A percentile compares a stretch with the other conserved stretches of the same genome.
These are phyloP conservation scores for Cryphonectria nitschkei DNA, from an alignment of 2,329 filamentous ascomycete species.

Conservation along the genomic window DNA sequence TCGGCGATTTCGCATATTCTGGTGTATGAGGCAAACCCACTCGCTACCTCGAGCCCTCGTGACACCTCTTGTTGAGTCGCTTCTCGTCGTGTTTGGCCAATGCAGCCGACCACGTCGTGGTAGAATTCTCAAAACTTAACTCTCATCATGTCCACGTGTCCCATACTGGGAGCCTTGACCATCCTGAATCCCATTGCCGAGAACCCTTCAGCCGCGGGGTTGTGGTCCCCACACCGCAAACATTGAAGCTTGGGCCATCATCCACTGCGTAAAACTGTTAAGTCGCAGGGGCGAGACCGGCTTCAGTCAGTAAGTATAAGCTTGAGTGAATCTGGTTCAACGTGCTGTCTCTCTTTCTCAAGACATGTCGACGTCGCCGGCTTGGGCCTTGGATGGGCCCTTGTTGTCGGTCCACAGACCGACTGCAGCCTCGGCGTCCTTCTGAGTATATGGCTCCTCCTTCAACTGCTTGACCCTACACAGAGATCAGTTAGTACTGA, in stretches of 20 bases:
- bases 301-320: neutral
- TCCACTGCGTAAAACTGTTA: neutral
- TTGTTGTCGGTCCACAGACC: slow-evolving; percentile 74
- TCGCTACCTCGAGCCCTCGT: neutral
- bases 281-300: neutral
- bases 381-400: slow-evolving; percentile 45
- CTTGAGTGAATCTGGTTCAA: neutral
- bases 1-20: neutral
- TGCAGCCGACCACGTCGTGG: neutral
- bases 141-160: neutral
- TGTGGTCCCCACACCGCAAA: neutral
- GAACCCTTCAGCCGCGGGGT: neutral
- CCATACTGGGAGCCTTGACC: neutral
- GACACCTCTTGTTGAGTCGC: neutral
- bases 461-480: slow-evolving; percentile 77
- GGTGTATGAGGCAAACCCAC: neutral
- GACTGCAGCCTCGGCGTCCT: slow-evolving; percentile 79
- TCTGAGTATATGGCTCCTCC: slow-evolving; percentile 85
- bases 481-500: slow-evolving; percentile 30
- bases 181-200: neutral
- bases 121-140: neutral
- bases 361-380: slow-evolving; percentile 46
- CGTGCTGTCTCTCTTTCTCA: slow-evolving; percentile 30
- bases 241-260: neutral
- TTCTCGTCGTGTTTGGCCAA: neutral